phyloP scores from a whole-genome alignment of 257 asterid genomes.

The Solanum etuberosum region DNA sequence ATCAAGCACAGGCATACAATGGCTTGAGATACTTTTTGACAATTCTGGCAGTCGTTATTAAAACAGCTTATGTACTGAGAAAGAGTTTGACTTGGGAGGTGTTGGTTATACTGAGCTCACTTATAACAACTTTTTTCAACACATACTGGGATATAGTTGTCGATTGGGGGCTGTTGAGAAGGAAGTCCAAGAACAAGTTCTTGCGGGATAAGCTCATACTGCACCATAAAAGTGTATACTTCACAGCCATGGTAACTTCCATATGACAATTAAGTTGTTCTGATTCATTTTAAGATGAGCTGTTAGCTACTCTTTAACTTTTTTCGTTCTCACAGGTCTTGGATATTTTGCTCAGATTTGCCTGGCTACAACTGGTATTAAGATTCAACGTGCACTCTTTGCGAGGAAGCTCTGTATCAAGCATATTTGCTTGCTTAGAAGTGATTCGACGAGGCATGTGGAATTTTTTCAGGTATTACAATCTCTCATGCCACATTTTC shows the following conservation, averaged over 20 bases:
- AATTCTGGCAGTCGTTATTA: conserved; percentile 55
- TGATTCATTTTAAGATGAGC: background rate
- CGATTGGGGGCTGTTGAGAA: conserved; percentile 77
- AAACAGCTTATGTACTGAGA: conserved; percentile 58
- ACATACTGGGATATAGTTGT: conserved; percentile 81
- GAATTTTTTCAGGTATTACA: conserved; percentile 77
- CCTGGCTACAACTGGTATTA: conserved; percentile 71
- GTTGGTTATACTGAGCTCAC: conserved; percentile 53
- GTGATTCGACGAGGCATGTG: conserved; percentile 81
- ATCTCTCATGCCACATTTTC: background rate
- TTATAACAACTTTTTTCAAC: conserved; percentile 37
- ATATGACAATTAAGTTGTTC: background rate
- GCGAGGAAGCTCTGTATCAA: conserved; percentile 36
- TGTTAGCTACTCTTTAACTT: background rate
- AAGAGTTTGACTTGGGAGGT: conserved; percentile 43
- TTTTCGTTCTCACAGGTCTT: conserved; percentile 32
- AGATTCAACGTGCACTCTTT: conserved; percentile 42
- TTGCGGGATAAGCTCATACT: conserved; percentile 57
- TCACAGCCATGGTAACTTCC: conserved; percentile 49
- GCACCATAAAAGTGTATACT: conserved; percentile 45
- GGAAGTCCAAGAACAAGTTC: conserved; percentile 48
- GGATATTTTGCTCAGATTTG: conserved; percentile 64
- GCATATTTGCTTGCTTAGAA: conserved; percentile 54
- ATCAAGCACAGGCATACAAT: conserved; percentile 39
- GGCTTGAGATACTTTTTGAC: conserved; percentile 69